Percentiles rank a stretch among this genome's conserved stretches.
These are phyloP conservation scores for Macrophomina tecta DNA, from an alignment of 2,329 filamentous ascomycete genomes.

Conservation along the genomic window DNA sequence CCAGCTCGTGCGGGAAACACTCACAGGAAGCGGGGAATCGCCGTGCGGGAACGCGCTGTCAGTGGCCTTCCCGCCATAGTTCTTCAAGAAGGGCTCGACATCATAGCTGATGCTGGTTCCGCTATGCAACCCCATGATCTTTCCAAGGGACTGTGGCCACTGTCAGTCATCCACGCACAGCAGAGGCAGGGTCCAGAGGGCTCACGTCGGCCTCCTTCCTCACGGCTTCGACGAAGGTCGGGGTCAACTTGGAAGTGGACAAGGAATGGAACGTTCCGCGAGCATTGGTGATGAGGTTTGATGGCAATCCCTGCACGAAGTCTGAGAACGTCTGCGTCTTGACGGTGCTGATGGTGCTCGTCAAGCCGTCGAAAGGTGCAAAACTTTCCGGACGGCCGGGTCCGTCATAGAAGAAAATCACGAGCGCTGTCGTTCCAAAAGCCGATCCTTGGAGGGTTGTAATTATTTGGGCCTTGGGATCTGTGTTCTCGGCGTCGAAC, in stretches of 20 bases:
- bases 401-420: constrained; percentile 9
- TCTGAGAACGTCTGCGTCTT: not conserved
- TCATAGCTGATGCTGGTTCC: constrained; percentile 15
- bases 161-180: not conserved
- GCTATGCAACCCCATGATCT: constrained; percentile 7
- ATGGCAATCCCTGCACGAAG: not conserved
- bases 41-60: constrained; percentile 10
- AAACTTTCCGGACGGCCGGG: not conserved
- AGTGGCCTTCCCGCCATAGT: constrained; percentile 1
- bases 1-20: not conserved
- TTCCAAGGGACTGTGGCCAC: not conserved
- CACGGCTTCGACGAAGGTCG: not conserved
- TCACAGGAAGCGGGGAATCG: constrained; percentile 11
- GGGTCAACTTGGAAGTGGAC: constrained; percentile 5
- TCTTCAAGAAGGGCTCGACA: constrained; percentile 10
- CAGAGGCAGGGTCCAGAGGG: too few relatives aligned
- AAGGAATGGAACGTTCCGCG: constrained; percentile 8
- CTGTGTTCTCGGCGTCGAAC: not conserved
- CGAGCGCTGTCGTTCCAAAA: not conserved
- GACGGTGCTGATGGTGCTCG: not conserved
- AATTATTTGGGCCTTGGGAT: constrained; percentile 7
- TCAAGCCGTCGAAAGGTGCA: not conserved
- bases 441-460: not conserved
- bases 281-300: not conserved
- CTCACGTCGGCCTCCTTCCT: constrained; percentile 11